These are phyloP conservation scores for Zopfia rhizophila DNA, from an alignment of 2,329 filamentous ascomycete species.

Conservation along the genomic window DNA sequence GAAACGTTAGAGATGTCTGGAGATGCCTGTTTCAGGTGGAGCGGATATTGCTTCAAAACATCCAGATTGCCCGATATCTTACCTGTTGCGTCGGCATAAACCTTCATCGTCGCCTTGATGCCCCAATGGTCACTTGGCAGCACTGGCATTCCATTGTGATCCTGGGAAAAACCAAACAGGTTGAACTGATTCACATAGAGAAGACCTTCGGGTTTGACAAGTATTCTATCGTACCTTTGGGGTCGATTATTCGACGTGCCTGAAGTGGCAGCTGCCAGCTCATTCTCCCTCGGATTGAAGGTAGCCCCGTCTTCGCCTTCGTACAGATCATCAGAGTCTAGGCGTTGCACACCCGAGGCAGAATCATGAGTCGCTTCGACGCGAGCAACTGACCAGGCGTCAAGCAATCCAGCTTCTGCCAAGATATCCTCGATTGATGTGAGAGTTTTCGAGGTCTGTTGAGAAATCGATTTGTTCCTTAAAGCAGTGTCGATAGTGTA, in stretches of 20 bases:
- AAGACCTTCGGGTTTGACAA: conserved; percentile 59
- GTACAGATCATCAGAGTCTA: conserved; percentile 49
- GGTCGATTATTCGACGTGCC: conserved; percentile 69
- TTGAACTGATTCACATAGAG: conserved; percentile 63
- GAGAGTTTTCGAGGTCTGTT: conserved; percentile 58
- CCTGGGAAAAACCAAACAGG: conserved; percentile 64
- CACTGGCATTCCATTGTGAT: conserved; percentile 20
- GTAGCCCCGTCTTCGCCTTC: conserved; percentile 73
- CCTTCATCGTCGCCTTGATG: conserved; percentile 48
- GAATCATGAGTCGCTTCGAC: conserved; percentile 56
- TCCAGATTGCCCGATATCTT: conserved; percentile 7
- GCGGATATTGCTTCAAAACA: conserved; percentile 11
- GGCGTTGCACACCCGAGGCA: conserved; percentile 26
- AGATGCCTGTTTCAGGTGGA: conserved; percentile 25
- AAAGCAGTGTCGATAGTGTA: conserved; percentile 65
- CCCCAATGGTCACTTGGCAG: conserved; percentile 65
- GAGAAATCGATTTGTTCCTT: conserved; percentile 64
- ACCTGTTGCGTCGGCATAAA: conserved; percentile 36
- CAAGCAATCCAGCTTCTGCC: conserved; percentile 59
- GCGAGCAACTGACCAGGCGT: conserved; percentile 63
- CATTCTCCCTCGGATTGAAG: conserved; percentile 69
- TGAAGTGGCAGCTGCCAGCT: conserved; percentile 64
- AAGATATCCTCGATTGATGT: conserved; percentile 60
- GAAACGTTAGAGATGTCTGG: conserved; percentile 19
- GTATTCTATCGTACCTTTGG: conserved; percentile 73